Evolutionary conservation across 768 basidiomycete genomes (phyloP), one percentile per base, ranked within the genome.

Genomic region (Lactarius tabidus): DNA sequence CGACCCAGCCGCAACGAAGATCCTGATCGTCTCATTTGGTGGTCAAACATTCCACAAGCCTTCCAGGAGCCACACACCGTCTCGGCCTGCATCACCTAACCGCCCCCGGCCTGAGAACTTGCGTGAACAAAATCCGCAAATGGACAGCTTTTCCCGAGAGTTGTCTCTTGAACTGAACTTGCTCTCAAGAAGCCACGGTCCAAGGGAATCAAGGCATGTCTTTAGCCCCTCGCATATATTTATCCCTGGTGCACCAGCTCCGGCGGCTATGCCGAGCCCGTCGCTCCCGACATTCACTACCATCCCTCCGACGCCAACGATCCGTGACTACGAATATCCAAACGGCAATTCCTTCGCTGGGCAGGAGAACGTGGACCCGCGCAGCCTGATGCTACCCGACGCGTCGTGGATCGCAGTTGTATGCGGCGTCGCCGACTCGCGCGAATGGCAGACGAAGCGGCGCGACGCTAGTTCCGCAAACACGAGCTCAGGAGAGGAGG

Each of bases 21-120:
- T 93, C 48, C 79, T 92, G 31, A 77, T 92, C 31, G 88, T 93
- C 8, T 91, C 90, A 1, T 93, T 93, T 71, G 90, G 90, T 18
- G 90, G 90, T 0, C 90, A 93, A 70, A 77, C 86, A 9, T 87
- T 92, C 73, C 82, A 81, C 61, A 80, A 79, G 58, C 86, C 86
- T 3, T 83, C 82, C 70, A 73, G 74, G 14, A 72, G 74, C 35
- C 70, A 70, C 20, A 71, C 72, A 1, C 67, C 71, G 12, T 73
- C 73, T 4, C 66, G 62, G 9, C 63, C 69, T 10, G 59, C 48
- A 9, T 58, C 65, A 38, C 59, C 62, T 26, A 33, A 9, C 1
- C 23, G 36, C 20, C n/a, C 26, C 39, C 62, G 28, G 4, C 57
- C 48, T 6, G 45, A 36, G 36, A 20, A n/a, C 45, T 23, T 14